Base-by-base conservation (phyloP, 805 yeast species). In the Tetrapisispora nanseiensis region DNA sequence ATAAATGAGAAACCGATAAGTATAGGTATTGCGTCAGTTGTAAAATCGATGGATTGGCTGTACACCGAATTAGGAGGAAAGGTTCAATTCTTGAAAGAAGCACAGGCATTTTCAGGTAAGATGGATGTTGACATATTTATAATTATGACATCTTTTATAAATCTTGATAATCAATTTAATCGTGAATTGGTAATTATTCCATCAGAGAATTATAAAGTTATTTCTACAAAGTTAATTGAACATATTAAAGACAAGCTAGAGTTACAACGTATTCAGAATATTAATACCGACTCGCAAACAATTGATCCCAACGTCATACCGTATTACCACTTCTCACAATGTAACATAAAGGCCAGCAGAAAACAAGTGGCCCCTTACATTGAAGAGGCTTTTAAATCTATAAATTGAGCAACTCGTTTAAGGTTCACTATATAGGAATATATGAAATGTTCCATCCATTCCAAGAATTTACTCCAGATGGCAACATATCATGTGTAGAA, bases 341-440 rank as follows among this genome's bases (percentile, higher is more conserved):
- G 69, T 47, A 77, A 82, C 46, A 52, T 71, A 12, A 58, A 63
- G 7, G 89, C 90, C 1, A 82, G 92, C 28, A 72, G 97, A 52
- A 89, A 89, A 57, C 94, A 84, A 57, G 85, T 87, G 11, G 95
- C 85, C 4, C 97, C 97, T 1, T 55, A 45, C 4, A 28, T 65
- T 9, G 54, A 55, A 26, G 51, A 51, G 15, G 63, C 63, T 0
- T 45, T 59, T 16, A 35, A 48, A 22, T 29, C 20, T 6, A 11
- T 33, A 9, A 4, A 16, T 4, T 37, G 20, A n/a, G n/a, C 9
- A 13, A 23, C 6, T 26, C 12, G 5, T 13, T 10, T 20, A 8
- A 9, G 16, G 15, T 15, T 35, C 15, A 35, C n/a, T n/a, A n/a
- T 24, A 24, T 30, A 3, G 32, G 37, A 18, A 39, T 8, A 21